Evolutionary conservation across 768 basidiomycete species (phyloP).

Genomic region (Chalciporus chontae): DNA sequence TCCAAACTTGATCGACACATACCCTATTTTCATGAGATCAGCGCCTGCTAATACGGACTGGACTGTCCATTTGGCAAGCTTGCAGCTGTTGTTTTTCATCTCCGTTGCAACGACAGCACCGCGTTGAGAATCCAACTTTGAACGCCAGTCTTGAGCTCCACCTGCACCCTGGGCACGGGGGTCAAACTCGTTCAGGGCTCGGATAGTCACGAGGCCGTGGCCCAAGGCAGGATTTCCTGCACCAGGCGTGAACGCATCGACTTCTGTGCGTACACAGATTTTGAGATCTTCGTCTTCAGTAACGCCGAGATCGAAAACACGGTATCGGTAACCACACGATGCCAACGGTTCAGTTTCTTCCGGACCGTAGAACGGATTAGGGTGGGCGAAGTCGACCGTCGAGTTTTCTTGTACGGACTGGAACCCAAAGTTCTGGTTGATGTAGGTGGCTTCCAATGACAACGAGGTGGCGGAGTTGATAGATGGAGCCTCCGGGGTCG

Average conservation of each 20-base stretch:
- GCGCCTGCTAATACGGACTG: conserved; percentile 94
- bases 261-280: conserved; percentile 92
- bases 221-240: conserved; percentile 62
- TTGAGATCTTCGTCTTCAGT: conserved; percentile 89
- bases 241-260: conserved; percentile 78
- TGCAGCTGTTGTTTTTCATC: conserved; percentile 99
- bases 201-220: conserved; percentile 83
- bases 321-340: conserved; percentile 94
- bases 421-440: conserved; percentile 98
- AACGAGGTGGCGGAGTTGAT: conserved; percentile 94
- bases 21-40: conserved; percentile 97
- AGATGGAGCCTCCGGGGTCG: conserved; percentile 65
- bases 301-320: conserved; percentile 89
- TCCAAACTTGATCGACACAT: conserved; percentile 26
- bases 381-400: conserved; percentile 71
- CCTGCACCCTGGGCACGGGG: conserved; percentile 85
- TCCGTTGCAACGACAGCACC: conserved; percentile 98
- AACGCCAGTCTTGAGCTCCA: conserved; percentile 97
- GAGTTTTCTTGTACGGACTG: conserved; percentile 82
- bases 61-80: conserved; percentile 96
- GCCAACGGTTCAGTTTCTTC: conserved; percentile 95
- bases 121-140: conserved; percentile 93
- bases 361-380: conserved; percentile 94
- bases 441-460: conserved; percentile 95
- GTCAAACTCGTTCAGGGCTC: conserved; percentile 97